Conservation (phyloP, 2,329 filamentous ascomycete genomes). For the Huntiella savannae region DNA sequence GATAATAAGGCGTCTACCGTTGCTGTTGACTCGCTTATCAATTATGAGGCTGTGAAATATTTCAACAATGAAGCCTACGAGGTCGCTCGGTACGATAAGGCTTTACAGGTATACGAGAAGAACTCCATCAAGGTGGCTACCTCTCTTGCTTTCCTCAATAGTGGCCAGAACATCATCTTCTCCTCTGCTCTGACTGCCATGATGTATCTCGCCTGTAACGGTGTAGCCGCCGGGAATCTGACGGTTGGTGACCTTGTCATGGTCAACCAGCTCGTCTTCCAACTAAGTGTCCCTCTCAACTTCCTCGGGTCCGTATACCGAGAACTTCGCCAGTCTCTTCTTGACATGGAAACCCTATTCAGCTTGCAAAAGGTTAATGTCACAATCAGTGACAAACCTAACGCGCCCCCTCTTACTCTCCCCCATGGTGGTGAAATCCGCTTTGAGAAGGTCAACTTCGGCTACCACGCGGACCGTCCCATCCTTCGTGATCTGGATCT, state of each 20-base stretch:
- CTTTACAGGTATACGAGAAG: conserved; percentile 70
- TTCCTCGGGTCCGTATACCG: conserved; percentile 97
- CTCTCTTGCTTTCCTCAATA: conserved; percentile 79
- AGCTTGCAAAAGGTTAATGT: conserved; percentile 94
- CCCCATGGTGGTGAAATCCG: conserved; percentile 68
- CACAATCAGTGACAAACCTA: conserved; percentile 55
- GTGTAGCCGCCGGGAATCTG: conserved; percentile 60
- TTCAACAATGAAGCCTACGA: conserved; percentile 98
- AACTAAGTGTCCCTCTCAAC: conserved; percentile 89
- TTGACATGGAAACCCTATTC: conserved; percentile 98
- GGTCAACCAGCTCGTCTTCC: conserved; percentile 97
- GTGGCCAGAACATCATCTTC: conserved; percentile 92
- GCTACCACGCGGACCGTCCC: conserved; percentile 69
- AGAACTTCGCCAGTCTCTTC: conserved; percentile 77
- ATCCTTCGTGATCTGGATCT: conserved; percentile 72
- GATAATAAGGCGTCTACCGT: conserved; percentile 93
- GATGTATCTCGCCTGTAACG: conserved; percentile 93
- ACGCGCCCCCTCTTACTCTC: conserved; percentile 55
- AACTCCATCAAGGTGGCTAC: conserved; percentile 95
- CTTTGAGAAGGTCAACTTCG: conserved; percentile 90
- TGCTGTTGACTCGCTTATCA: conserved; percentile 90
- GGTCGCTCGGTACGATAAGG: conserved; percentile 73
- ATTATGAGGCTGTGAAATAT: conserved; percentile 98
- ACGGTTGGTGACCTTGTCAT: conserved; percentile 95
- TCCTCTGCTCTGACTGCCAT: conserved; percentile 82